phyloP scores from a whole-genome alignment of 2,329 filamentous ascomycete genomes.

The Lecanicillium sp. region DNA sequence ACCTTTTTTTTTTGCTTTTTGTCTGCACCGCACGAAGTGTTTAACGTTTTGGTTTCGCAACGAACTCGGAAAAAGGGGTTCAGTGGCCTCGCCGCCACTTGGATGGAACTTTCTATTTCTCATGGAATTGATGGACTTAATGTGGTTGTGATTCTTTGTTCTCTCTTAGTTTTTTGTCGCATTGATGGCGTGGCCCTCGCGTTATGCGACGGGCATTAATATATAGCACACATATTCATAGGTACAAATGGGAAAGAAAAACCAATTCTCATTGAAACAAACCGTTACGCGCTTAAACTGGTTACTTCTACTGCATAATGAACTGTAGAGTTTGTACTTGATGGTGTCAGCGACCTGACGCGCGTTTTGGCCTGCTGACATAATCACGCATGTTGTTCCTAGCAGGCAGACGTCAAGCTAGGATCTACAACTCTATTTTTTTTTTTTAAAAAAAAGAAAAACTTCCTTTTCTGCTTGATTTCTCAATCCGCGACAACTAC shows the following conservation, averaged over 20 bases:
- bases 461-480: too few species aligned
- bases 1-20: neutral
- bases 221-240: conserved; percentile 14
- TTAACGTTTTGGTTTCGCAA: conserved; percentile 1
- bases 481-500: neutral
- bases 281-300: neutral
- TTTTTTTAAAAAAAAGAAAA: too few species aligned
- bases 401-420: neutral
- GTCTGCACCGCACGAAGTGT: neutral
- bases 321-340: neutral
- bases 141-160: conserved; percentile 6
- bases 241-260: conserved; percentile 12
- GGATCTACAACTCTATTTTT: too few species aligned
- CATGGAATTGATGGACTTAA: neutral
- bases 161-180: neutral
- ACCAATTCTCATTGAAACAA: neutral
- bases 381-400: neutral
- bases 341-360: neutral
- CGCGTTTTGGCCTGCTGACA: neutral
- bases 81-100: conserved; percentile 7
- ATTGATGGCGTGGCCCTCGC: conserved; percentile 2
- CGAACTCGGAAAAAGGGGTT: conserved; percentile 1
- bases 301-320: neutral
- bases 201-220: conserved; percentile 3
- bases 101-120: neutral